phyloP scores from a whole-genome alignment of 2,329 filamentous ascomycete species.

The Trichocomaceae sp. region DNA sequence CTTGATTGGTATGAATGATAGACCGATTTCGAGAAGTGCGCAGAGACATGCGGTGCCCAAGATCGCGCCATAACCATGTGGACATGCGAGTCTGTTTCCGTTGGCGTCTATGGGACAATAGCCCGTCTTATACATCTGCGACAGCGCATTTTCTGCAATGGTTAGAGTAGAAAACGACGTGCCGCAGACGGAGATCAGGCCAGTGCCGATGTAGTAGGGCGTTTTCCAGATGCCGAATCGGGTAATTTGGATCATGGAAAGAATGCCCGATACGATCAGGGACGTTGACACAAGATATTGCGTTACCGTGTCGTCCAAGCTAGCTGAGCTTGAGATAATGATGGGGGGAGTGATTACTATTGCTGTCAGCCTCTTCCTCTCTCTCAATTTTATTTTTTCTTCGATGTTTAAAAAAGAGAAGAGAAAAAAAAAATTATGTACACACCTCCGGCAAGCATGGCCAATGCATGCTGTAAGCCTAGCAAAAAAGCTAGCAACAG shows the following conservation, averaged over 20 bases:
- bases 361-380: constrained; percentile 14
- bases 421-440: neutral
- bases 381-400: neutral
- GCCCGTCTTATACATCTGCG: constrained; percentile 59
- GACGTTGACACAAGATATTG: constrained; percentile 64
- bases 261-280: constrained; percentile 60
- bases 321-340: constrained; percentile 55
- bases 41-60: constrained; percentile 50
- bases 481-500: constrained; percentile 59
- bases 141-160: constrained; percentile 55
- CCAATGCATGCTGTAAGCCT: constrained; percentile 63
- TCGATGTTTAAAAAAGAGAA: too few species aligned
- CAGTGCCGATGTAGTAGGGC: constrained; percentile 59
- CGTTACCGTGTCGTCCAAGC: constrained; percentile 49
- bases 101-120: constrained; percentile 53
- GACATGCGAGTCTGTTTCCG: constrained; percentile 56
- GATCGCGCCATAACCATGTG: constrained; percentile 60
- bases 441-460: constrained; percentile 53
- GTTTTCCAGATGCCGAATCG: constrained; percentile 57
- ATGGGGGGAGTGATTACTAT: constrained; percentile 57
- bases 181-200: constrained; percentile 61
- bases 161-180: constrained; percentile 63
- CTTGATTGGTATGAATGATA: constrained; percentile 58
- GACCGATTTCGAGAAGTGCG: constrained; percentile 52
- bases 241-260: constrained; percentile 61